Conservation (phyloP, 345 rosid genomes). For the Citrus hindsii region DNA sequence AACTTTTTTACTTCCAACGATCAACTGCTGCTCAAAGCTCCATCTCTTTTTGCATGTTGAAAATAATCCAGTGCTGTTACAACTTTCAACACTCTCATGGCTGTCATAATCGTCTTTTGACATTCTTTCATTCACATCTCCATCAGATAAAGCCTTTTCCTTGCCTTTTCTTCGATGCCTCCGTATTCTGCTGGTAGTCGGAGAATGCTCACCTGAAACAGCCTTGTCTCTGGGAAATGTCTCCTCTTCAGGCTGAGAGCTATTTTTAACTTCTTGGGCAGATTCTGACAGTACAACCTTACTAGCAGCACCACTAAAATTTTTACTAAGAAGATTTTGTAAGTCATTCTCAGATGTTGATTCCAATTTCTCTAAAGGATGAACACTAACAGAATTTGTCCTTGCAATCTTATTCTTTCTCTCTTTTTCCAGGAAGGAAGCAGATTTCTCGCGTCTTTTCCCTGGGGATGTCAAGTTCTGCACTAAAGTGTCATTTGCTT, state of each 20-base stretch:
- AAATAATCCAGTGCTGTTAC: constrained; percentile 51
- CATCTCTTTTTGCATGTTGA: constrained; percentile 45
- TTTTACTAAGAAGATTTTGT: constrained; percentile 20
- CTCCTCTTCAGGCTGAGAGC: constrained; percentile 26
- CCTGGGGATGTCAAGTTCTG: constrained; percentile 9
- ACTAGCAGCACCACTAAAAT: constrained; percentile 16
- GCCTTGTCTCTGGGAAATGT: constrained; percentile 20
- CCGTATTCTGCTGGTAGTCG: constrained; percentile 27
- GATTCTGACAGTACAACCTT: constrained; percentile 29
- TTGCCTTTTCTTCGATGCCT: constrained; percentile 46
- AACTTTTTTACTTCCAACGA: constrained; percentile 54
- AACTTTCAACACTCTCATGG: constrained; percentile 87
- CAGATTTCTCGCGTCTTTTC: constrained; percentile 17
- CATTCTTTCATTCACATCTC: constrained; percentile 36
- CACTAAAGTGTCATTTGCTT: constrained; percentile 17
- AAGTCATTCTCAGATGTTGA: constrained; percentile 61
- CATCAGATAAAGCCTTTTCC: constrained; percentile 62
- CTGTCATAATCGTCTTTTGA: constrained; percentile 52
- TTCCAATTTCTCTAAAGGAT: constrained; percentile 41
- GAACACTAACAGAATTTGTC: constrained; percentile 10
- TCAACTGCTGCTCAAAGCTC: constrained; percentile 51
- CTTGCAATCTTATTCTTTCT: constrained; percentile 12
- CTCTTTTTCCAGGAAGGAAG: constrained; percentile 23
- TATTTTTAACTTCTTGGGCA: constrained; percentile 28
- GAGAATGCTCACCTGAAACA: constrained; percentile 22